A percentile compares a stretch with the other conserved stretches of the same genome.
phyloP scores from a whole-genome alignment of 2,329 filamentous ascomycete species.

The Exophiala dermatitidis region DNA sequence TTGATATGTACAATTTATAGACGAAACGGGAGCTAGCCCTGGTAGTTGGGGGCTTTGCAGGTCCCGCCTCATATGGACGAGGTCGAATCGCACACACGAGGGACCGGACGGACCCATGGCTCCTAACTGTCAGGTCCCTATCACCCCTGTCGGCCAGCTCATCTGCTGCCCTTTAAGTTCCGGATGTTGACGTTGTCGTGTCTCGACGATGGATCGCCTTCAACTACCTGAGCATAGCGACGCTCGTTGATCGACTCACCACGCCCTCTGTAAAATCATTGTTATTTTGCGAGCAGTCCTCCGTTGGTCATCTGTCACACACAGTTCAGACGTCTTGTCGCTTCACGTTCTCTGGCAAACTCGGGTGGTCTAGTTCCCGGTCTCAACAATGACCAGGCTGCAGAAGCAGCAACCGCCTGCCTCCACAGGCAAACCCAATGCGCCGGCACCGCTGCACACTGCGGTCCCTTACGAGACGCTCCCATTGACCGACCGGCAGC shows the following conservation, averaged over 20 bases:
- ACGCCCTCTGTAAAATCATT: not conserved
- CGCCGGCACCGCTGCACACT: constrained; percentile 6
- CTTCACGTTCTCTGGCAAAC: too few species aligned
- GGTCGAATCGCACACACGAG: not conserved
- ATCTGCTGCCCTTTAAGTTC: not conserved
- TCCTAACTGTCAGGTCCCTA: not conserved
- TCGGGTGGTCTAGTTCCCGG: not conserved
- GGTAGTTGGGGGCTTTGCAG: not conserved
- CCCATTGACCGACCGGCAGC: constrained; percentile 16
- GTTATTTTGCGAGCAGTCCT: not conserved
- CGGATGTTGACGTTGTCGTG: constrained; percentile 1
- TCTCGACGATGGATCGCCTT: not conserved
- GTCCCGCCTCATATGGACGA: not conserved
- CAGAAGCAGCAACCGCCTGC: constrained; percentile 18
- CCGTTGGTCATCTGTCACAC: not conserved
- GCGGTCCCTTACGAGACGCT: constrained; percentile 22
- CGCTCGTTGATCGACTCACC: not conserved
- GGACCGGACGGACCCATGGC: not conserved
- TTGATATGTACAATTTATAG: too few species aligned
- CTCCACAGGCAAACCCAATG: constrained; percentile 9
- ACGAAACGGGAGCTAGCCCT: not conserved
- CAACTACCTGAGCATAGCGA: not conserved
- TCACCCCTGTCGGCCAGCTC: not conserved
- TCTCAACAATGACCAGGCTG: constrained; percentile 20
- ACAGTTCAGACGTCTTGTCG: too few species aligned